These are phyloP conservation scores for Fusarium sp. DNA, from an alignment of 2,329 filamentous ascomycete species.

Conservation along the genomic window DNA sequence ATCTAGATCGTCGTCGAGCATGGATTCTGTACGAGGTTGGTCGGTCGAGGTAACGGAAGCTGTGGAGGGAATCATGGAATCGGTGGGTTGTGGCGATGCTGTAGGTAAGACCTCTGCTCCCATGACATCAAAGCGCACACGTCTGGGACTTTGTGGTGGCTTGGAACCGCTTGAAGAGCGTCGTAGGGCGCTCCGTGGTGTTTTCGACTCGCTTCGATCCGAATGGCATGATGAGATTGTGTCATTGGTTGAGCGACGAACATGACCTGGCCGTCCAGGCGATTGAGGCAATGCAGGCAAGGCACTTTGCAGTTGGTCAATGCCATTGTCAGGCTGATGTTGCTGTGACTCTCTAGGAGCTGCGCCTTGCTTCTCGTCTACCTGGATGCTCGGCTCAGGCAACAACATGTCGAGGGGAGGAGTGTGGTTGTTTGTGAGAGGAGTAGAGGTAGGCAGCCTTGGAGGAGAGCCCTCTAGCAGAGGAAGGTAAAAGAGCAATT, in stretches of 20 bases:
- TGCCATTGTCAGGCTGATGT: conserved; percentile 6
- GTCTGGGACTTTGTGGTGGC: conserved; percentile 64
- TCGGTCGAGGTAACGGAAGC: conserved; percentile 42
- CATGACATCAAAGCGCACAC: conserved; percentile 71
- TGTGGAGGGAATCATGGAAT: conserved; percentile 46
- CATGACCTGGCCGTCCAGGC: conserved; percentile 49
- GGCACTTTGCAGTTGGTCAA: conserved; percentile 27
- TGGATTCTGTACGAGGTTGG: conserved; percentile 44
- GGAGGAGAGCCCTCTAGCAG: conserved; percentile 62
- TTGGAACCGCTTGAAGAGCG: conserved; percentile 64
- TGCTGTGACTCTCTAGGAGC: conserved; percentile 41
- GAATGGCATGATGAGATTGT: conserved; percentile 63
- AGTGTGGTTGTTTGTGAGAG: conserved; percentile 29
- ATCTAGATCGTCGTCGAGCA: conserved; percentile 55
- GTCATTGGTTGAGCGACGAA: conserved; percentile 58
- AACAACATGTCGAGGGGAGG: conserved; percentile 38
- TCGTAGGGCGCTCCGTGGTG: conserved; percentile 67
- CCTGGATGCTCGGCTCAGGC: conserved; percentile 42
- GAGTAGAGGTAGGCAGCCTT: conserved; percentile 35
- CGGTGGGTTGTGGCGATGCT: conserved; percentile 60
- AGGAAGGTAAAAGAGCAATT: conserved; percentile 73
- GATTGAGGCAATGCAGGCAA: conserved; percentile 31
- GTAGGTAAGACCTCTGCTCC: conserved; percentile 71
- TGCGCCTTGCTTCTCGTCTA: conserved; percentile 38
- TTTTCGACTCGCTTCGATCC: conserved; percentile 62